Evolutionary conservation across 257 asterid species (phyloP).

Genomic region (Nicotiana paniculata): DNA sequence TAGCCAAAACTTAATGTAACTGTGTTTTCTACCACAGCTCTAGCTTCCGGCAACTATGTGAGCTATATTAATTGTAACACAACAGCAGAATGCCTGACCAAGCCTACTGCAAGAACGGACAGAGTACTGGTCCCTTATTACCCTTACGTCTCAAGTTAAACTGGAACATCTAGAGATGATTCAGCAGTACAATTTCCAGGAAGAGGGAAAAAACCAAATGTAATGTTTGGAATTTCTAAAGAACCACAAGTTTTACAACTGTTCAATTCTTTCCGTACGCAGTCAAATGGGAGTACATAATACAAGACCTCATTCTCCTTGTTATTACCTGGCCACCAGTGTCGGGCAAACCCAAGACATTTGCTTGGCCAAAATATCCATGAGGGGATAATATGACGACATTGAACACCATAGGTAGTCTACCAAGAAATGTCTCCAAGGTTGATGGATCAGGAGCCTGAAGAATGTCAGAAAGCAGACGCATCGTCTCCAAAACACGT

Average conservation of each 20-base stretch:
- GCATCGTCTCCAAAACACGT: constrained; percentile 71
- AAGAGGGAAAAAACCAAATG: neutral
- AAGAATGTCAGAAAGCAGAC: constrained; percentile 82
- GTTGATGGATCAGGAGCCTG: constrained; percentile 96
- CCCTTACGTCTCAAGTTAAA: neutral
- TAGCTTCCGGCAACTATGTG: neutral
- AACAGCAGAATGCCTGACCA: neutral
- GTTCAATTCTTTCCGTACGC: too few species aligned
- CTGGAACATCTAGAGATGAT: neutral
- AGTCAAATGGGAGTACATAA: neutral
- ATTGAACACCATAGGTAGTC: constrained; percentile 92
- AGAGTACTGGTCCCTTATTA: neutral
- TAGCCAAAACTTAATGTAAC: neutral
- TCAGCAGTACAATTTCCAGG: neutral
- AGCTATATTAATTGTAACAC: neutral
- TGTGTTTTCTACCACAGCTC: neutral
- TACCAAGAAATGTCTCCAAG: constrained; percentile 82
- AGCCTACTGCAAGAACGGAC: neutral
- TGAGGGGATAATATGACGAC: constrained; percentile 86
- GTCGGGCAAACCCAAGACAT: constrained; percentile 96
- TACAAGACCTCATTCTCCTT: neutral
- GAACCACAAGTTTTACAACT: too few species aligned
- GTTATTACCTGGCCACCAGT: constrained; percentile 97
- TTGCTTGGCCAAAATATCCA: constrained; percentile 98
- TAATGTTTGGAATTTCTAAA: neutral